phyloP scores from a whole-genome alignment of 768 basidiomycete species.

The Rhodosporidiobolus sp. region DNA sequence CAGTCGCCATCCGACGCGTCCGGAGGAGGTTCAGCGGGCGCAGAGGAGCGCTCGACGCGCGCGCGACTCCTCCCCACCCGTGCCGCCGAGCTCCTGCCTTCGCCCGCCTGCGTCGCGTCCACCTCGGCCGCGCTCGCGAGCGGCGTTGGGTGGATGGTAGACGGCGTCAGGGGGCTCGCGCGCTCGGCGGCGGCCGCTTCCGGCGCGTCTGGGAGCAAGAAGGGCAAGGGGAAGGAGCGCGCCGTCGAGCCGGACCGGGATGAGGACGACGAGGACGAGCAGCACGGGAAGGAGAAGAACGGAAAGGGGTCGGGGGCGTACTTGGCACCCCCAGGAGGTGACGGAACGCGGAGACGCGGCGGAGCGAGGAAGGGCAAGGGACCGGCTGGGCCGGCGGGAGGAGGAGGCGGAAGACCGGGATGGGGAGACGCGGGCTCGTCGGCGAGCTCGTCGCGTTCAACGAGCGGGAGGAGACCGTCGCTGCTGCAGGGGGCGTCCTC shows the following conservation, averaged over 20 bases:
- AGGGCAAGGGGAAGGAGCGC: constrained; percentile 10
- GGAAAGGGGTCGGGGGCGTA: neutral
- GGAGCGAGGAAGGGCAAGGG: too few relatives aligned
- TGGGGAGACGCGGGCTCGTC: too few relatives aligned
- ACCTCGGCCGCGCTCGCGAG: constrained; percentile 5
- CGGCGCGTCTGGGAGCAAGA: neutral
- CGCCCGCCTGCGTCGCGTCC: constrained; percentile 11
- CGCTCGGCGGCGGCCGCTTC: neutral
- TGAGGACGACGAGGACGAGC: neutral
- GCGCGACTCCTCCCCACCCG: neutral
- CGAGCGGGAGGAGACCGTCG: too few relatives aligned
- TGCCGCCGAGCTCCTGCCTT: neutral
- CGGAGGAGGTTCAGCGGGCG: neutral
- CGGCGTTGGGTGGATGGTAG: constrained; percentile 5
- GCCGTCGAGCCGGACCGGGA: neutral
- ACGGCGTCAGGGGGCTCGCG: neutral
- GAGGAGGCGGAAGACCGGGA: too few relatives aligned
- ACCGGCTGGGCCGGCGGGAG: too few relatives aligned
- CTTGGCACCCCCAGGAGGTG: neutral
- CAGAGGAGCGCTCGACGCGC: neutral
- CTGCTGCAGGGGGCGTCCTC: too few relatives aligned
- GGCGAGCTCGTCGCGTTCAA: too few relatives aligned
- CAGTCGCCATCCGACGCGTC: too few relatives aligned
- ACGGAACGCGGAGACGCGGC: too few relatives aligned
- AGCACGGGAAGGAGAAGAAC: constrained; percentile 6